Conservation (phyloP, 2,329 filamentous ascomycete species). For the Lasiodiplodia sp. region DNA sequence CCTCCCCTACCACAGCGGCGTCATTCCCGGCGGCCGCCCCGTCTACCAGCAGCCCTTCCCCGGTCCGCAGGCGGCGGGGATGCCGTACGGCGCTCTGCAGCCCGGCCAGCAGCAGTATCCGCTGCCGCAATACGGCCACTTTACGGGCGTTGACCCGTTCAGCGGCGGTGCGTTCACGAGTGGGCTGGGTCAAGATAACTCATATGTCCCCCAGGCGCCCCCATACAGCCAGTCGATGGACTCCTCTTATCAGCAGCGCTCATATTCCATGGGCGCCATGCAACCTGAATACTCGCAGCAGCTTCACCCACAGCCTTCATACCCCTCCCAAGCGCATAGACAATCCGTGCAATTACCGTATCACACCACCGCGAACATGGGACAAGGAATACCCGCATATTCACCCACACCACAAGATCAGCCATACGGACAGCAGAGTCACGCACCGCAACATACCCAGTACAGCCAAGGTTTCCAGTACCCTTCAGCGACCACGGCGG, state of each 20-base stretch:
- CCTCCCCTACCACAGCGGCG: conserved; percentile 30
- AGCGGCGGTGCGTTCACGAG: conserved; percentile 14
- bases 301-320: not conserved
- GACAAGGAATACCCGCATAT: conserved; percentile 14
- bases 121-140: conserved; percentile 21
- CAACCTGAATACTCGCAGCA: conserved; percentile 19
- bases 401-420: conserved; percentile 1
- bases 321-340: conserved; percentile 16
- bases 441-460: conserved; percentile 25
- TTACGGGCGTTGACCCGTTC: conserved; percentile 18
- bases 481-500: conserved; percentile 28
- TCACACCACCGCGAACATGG: conserved; percentile 20
- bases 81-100: not conserved
- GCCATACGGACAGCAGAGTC: conserved; percentile 22
- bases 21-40: conserved; percentile 27
- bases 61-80: not conserved
- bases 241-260: conserved; percentile 5
- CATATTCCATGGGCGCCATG: conserved; percentile 23
- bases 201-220: conserved; percentile 12
- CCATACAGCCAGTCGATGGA: conserved; percentile 20
- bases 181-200: conserved; percentile 16
- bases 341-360: conserved; percentile 21
- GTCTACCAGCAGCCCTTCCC: conserved; percentile 29
- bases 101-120: conserved; percentile 27
- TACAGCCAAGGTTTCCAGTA: conserved; percentile 27